Base-by-base conservation (phyloP, 305 asterid species). In the Fraxinus latifolia region DNA sequence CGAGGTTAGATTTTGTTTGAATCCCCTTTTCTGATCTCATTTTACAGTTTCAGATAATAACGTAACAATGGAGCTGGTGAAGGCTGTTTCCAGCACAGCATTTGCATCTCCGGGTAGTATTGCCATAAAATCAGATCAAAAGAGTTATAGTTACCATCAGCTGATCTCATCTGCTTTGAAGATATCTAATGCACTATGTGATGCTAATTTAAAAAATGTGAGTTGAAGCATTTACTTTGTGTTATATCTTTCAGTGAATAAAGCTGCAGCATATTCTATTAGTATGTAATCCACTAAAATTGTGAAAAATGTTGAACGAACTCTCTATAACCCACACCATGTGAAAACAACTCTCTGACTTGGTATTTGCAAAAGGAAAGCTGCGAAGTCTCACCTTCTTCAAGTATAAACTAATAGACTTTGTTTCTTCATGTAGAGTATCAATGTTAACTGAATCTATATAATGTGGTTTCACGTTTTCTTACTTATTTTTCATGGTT, bases 111-210 rank as follows among this genome's bases (percentile, higher is more conserved):
- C 88, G 9, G 86, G 84, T 84, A 89, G 89, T 79, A 71, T 94
- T 84, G 98, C 98, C n/a, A 86, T 95, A 80, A 89, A 88, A 91
- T 88, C 89, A 83, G 96, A 93, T 85, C 79, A 91, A 71, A 90
- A 90, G 79, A 85, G 89, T 80, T 90, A 94, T 81, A 91, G 93
- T 83, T 95, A 93, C 91, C 89, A 83, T 65, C 95, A 95, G 83
- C 89, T 95, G 84, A 80, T 93, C 72, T 83, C 85, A 36, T 90
- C 96, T 85, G 94, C 99, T 50, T 85, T 80, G 87, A 91, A 80
- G 81, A 89, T 94, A 34, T 90, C 97, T 2, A 81, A 44, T 87
- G 77, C 90, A 88, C 86, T 95, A 80, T 74, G 81, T 34, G 82
- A 81, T 80, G 86, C 88, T 44, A 83, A 86, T 81, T 37, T 84